A percentile compares a stretch with the other conserved stretches of the same genome.
Conservation (phyloP, 73 alveolate genomes). For the Paramecium caudatum region DNA sequence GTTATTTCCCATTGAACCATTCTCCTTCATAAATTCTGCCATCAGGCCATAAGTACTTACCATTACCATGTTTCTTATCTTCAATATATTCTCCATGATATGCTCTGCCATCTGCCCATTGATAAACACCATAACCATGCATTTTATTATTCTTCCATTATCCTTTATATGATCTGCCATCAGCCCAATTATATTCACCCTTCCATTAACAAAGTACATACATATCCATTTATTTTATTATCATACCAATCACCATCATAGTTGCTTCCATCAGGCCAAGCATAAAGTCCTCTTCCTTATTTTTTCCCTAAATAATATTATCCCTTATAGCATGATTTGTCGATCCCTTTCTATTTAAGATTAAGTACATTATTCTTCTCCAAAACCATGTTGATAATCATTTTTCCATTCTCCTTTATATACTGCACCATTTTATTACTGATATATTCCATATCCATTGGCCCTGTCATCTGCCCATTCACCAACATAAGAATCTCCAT, state of each 20-base stretch:
- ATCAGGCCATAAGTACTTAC: conserved; percentile 69
- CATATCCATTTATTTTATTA: conserved; percentile 83
- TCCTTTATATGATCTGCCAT: conserved; percentile 86
- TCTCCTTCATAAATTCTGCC: conserved; percentile 56
- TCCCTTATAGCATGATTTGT: conserved; percentile 85
- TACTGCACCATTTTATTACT: conserved; percentile 85
- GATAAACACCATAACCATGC: conserved; percentile 83
- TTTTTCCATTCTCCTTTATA: conserved; percentile 89
- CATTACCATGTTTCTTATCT: conserved; percentile 53
- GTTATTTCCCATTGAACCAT: conserved; percentile 52
- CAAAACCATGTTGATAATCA: conserved; percentile 84
- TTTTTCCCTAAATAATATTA: conserved; percentile 79
- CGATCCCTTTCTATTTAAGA: conserved; percentile 80
- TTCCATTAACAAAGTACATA: neutral
- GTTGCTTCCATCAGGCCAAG: conserved; percentile 83
- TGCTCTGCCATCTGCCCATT: conserved; percentile 88
- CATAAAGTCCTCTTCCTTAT: conserved; percentile 79
- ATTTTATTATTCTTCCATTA: conserved; percentile 83
- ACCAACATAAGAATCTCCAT: conserved; percentile 88
- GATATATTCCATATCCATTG: conserved; percentile 90
- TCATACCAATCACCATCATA: conserved; percentile 84
- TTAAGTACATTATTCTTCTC: conserved; percentile 76
- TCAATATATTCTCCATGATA: conserved; percentile 85
- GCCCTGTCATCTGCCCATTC: conserved; percentile 89
- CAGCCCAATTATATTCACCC: conserved; percentile 82